phyloP scores from a whole-genome alignment of 345 rosid species.

The Ceriops decandra region DNA sequence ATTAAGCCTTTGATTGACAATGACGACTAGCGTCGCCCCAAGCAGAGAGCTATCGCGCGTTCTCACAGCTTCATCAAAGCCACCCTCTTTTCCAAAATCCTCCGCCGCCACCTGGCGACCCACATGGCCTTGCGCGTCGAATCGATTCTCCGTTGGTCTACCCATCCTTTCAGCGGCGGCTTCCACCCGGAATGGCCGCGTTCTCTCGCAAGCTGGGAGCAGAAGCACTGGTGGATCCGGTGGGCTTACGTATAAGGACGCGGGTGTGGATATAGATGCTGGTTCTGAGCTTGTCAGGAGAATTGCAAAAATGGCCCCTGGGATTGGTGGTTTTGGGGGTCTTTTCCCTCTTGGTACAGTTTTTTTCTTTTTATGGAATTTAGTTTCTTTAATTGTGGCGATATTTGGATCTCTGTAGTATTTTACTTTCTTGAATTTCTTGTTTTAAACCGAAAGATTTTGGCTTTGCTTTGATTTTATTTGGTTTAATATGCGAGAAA shows the following conservation, averaged over 20 bases:
- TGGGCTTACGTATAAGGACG: slow-evolving; percentile 70
- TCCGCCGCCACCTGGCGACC: background rate
- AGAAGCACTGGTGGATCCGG: background rate
- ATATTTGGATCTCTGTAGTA: too few species aligned
- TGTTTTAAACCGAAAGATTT: too few species aligned
- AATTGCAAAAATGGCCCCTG: slow-evolving; percentile 89
- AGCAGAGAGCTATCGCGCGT: slow-evolving; percentile 11
- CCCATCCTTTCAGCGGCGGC: background rate
- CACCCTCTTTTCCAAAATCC: background rate
- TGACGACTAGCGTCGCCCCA: slow-evolving; percentile 4
- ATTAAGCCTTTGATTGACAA: background rate
- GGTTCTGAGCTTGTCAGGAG: slow-evolving; percentile 81
- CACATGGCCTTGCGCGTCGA: background rate
- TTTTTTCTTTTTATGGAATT: background rate
- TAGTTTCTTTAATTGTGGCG: background rate
- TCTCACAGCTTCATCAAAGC: background rate
- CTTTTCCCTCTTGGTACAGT: slow-evolving; percentile 73
- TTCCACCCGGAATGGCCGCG: background rate
- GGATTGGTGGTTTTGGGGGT: slow-evolving; percentile 92
- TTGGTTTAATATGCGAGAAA: too few species aligned
- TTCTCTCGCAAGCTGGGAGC: background rate
- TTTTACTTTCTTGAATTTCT: too few species aligned
- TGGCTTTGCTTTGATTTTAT: too few species aligned
- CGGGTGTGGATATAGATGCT: slow-evolving; percentile 95
- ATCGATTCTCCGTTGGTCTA: slow-evolving; percentile 2